Evolutionary conservation across 2,329 filamentous ascomycete genomes (phyloP).

Genomic region (Pseudogymnoascus sp.): DNA sequence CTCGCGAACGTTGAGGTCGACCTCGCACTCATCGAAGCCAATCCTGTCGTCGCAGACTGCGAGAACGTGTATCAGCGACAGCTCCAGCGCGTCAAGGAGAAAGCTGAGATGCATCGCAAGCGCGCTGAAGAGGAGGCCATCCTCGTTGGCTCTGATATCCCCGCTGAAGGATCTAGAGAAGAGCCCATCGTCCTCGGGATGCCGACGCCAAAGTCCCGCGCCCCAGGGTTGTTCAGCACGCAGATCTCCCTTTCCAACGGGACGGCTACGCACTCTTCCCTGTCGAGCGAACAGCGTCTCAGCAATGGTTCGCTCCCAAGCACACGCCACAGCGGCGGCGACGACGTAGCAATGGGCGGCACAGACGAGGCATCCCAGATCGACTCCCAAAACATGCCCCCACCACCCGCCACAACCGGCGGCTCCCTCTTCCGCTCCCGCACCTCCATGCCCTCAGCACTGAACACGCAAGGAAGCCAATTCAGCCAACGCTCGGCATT

Average conservation of each 20-base stretch:
- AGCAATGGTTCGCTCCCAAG: constrained; percentile 48
- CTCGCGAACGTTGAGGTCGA: constrained; percentile 91
- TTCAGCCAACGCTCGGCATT: constrained; percentile 38
- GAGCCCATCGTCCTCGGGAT: constrained; percentile 51
- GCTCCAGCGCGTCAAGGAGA: constrained; percentile 51
- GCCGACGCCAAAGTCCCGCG: constrained; percentile 44
- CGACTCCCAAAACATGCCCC: constrained; percentile 8
- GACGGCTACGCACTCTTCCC: constrained; percentile 33
- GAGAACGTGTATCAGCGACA: constrained; percentile 73
- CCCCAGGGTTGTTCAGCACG: constrained; percentile 26
- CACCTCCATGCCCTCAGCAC: constrained; percentile 24
- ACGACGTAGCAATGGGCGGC: constrained; percentile 56
- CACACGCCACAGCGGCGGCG: constrained; percentile 17
- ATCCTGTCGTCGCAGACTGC: constrained; percentile 64
- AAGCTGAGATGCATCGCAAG: constrained; percentile 53
- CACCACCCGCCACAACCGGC: constrained; percentile 29
- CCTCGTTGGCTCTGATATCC: constrained; percentile 11
- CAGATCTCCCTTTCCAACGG: constrained; percentile 53
- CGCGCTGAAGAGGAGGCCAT: constrained; percentile 14
- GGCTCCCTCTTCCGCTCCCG: not conserved
- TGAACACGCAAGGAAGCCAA: constrained; percentile 54
- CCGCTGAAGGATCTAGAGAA: not conserved
- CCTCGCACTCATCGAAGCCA: constrained; percentile 64
- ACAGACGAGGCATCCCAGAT: constrained; percentile 31
- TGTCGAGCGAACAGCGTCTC: constrained; percentile 24